These are phyloP conservation scores for Verticillium dahliae DNA, from an alignment of 2,329 filamentous ascomycete species.

Conservation along the genomic window DNA sequence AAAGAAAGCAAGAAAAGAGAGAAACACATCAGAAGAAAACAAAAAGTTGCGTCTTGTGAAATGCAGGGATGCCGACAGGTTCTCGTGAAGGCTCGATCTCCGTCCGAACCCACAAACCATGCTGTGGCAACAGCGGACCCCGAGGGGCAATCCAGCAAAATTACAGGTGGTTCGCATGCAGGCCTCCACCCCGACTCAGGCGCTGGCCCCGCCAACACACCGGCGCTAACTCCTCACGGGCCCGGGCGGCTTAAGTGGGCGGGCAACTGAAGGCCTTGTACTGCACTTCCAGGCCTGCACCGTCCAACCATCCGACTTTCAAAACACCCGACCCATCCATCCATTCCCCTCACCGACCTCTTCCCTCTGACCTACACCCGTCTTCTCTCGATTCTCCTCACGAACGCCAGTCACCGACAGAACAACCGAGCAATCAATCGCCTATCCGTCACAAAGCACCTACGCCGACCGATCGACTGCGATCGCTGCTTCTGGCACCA, in stretches of 20 bases:
- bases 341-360: constrained; percentile 10
- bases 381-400: background rate
- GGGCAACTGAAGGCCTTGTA: background rate
- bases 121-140: background rate
- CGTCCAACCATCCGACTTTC: background rate
- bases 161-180: constrained; percentile 8
- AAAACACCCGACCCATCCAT: background rate
- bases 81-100: background rate
- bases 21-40: too few relatives aligned
- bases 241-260: background rate
- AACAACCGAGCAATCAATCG: background rate
- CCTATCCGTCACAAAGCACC: background rate
- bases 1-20: background rate
- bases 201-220: background rate
- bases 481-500: background rate
- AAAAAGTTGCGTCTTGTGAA: too few relatives aligned
- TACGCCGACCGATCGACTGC: background rate
- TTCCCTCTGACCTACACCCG: background rate
- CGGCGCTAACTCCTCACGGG: background rate
- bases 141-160: background rate
- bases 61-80: background rate
- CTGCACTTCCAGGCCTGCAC: background rate
- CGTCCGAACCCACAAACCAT: background rate
- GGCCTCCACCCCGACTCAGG: background rate
- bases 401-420: background rate